Conservation (phyloP, 352 stramenopile genomes). For the Phytophthora megakarya region DNA sequence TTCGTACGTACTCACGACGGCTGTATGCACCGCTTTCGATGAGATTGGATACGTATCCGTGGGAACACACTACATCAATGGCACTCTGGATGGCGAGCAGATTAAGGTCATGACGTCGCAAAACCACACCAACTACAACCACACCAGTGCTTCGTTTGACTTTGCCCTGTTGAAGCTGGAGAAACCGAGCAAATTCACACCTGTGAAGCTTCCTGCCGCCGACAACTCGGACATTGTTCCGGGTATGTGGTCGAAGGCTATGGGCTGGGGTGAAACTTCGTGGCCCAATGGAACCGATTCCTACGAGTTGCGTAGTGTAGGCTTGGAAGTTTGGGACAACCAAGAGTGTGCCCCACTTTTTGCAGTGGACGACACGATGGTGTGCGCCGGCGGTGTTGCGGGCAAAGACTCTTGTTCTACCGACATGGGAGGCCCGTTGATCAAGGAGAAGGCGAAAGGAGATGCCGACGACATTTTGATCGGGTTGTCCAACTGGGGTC, state of each 20-base stretch:
- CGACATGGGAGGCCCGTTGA: slow-evolving; percentile 54
- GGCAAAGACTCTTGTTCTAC: slow-evolving; percentile 36
- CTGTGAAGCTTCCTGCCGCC: slow-evolving; percentile 32
- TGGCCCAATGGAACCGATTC: slow-evolving; percentile 29
- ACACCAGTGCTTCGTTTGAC: slow-evolving; percentile 27
- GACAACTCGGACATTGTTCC: slow-evolving; percentile 32
- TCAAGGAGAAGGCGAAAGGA: slow-evolving; percentile 23
- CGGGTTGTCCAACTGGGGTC: slow-evolving; percentile 10
- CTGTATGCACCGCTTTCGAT: slow-evolving; percentile 19
- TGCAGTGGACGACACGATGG: slow-evolving; percentile 34
- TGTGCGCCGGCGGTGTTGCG: slow-evolving; percentile 47
- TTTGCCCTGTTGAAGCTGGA: slow-evolving; percentile 53
- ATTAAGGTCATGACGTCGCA: slow-evolving; percentile 33
- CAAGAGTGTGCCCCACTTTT: slow-evolving; percentile 33
- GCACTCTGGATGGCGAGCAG: slow-evolving; percentile 27
- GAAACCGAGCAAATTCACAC: slow-evolving; percentile 34
- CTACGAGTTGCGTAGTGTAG: slow-evolving; percentile 37
- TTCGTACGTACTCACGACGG: slow-evolving; percentile 23
- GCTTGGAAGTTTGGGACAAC: slow-evolving; percentile 42
- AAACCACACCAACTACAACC: slow-evolving; percentile 28
- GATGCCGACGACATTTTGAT: slow-evolving; percentile 42
- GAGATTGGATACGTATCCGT: slow-evolving; percentile 35
- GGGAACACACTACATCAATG: slow-evolving; percentile 24
- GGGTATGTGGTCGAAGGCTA: slow-evolving; percentile 34
- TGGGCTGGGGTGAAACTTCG: slow-evolving; percentile 37